Conservation (phyloP, 1,284 basidiomycete species). For the Flammula alnicola region DNA sequence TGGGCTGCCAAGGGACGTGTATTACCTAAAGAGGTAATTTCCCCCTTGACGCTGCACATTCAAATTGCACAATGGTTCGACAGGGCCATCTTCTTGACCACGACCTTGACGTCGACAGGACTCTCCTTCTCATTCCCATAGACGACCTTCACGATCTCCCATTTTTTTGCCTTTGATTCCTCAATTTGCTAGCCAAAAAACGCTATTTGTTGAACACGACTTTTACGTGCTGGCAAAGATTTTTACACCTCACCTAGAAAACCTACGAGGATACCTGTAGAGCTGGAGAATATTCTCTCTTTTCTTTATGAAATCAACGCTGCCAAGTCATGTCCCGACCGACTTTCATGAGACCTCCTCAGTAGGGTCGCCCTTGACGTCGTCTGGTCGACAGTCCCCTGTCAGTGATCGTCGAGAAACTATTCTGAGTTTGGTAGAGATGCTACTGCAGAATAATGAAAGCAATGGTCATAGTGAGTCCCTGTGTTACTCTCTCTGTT, state of each 20-base stretch:
- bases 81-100: constrained; percentile 3
- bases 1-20: too few relatives aligned
- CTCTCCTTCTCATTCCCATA: neutral
- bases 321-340: neutral
- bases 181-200: neutral
- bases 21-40: constrained; percentile 2
- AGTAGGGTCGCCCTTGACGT: constrained; percentile 4
- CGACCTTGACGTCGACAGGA: constrained; percentile 3
- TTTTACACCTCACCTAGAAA: neutral
- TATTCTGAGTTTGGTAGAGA: constrained; percentile 50
- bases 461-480: constrained; percentile 23
- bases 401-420: constrained; percentile 25
- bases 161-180: neutral
- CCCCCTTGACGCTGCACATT: too few relatives aligned
- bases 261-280: too few relatives aligned
- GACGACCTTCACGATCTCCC: constrained; percentile 5
- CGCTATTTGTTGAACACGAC: neutral
- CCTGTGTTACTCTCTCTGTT: neutral
- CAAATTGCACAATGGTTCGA: neutral
- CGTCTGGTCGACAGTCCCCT: constrained; percentile 21
- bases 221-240: neutral
- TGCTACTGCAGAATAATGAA: constrained; percentile 61
- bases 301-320: constrained; percentile 10
- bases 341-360: constrained; percentile 9
- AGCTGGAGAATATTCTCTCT: neutral